Percentiles rank a stretch among this genome's conserved stretches.
These are phyloP conservation scores for Paraphaeosphaeria minitans DNA, from an alignment of 2,329 filamentous ascomycete species.

Conservation along the genomic window DNA sequence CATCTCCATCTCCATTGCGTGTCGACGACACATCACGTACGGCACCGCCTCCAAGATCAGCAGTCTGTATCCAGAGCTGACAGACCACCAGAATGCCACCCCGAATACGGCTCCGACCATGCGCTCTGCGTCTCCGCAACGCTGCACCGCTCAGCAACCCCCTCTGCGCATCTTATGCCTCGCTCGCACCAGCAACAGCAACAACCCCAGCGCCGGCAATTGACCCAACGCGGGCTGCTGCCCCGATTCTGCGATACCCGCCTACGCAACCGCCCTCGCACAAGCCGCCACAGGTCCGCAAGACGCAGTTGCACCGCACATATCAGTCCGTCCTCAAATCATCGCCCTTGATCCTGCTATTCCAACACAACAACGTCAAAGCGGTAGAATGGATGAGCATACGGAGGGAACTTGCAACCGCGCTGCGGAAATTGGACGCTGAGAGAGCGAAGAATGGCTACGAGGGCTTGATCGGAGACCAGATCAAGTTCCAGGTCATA, in stretches of 20 bases:
- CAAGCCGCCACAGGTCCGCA: constrained; percentile 83
- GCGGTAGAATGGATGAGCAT: constrained; percentile 77
- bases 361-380: constrained; percentile 79
- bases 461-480: constrained; percentile 56
- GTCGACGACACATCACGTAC: constrained; percentile 33
- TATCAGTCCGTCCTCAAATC: constrained; percentile 89
- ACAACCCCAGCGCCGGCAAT: constrained; percentile 59
- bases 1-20: constrained; percentile 30
- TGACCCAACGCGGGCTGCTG: constrained; percentile 52
- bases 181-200: constrained; percentile 56
- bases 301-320: constrained; percentile 83
- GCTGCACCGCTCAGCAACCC: constrained; percentile 25
- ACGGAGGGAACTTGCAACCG: constrained; percentile 68
- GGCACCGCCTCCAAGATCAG: constrained; percentile 8
- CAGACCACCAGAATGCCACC: constrained; percentile 40
- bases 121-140: constrained; percentile 35
- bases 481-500: constrained; percentile 79
- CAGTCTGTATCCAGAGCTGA: constrained; percentile 10
- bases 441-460: constrained; percentile 65
- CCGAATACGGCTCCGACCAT: constrained; percentile 44
- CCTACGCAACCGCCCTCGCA: constrained; percentile 84
- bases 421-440: constrained; percentile 69
- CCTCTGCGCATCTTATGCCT: constrained; percentile 54
- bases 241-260: constrained; percentile 58
- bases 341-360: constrained; percentile 82